Evolutionary conservation across 495 filamentous ascomycete species (phyloP).

Genomic region (Daldinia caldariorum): DNA sequence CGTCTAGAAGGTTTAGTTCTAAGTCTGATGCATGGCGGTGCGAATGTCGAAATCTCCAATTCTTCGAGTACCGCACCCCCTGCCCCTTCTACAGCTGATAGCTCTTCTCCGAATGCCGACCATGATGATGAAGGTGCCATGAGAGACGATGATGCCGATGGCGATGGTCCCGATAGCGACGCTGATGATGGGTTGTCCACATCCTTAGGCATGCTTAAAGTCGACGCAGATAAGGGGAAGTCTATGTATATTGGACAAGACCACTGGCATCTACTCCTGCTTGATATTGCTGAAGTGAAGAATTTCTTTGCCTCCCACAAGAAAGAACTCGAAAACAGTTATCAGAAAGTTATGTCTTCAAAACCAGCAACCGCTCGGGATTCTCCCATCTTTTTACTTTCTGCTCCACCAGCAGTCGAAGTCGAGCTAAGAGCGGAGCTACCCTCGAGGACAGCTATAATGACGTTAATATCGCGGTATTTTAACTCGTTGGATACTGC

Average conservation of each 20-base stretch:
- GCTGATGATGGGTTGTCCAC: constrained; percentile 81
- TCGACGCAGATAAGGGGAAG: constrained; percentile 81
- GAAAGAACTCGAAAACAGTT: constrained; percentile 65
- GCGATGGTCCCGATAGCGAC: constrained; percentile 76
- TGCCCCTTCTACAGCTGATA: constrained; percentile 69
- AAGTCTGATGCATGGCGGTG: constrained; percentile 93
- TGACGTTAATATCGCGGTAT: constrained; percentile 80
- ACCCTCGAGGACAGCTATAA: constrained; percentile 80
- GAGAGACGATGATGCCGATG: constrained; percentile 62
- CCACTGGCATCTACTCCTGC: constrained; percentile 89
- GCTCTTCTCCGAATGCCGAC: constrained; percentile 71
- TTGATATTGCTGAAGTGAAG: constrained; percentile 93
- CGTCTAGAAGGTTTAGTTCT: constrained; percentile 93
- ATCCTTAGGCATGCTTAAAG: constrained; percentile 87
- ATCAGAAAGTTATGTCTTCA: constrained; percentile 70
- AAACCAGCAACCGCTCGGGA: constrained; percentile 67
- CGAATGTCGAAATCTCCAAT: constrained; percentile 54
- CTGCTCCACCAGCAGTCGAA: constrained; percentile 72
- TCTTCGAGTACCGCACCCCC: constrained; percentile 67
- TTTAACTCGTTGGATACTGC: constrained; percentile 66
- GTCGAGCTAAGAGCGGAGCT: constrained; percentile 81
- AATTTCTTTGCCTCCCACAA: constrained; percentile 77
- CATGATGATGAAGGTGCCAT: constrained; percentile 62
- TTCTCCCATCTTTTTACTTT: constrained; percentile 78
- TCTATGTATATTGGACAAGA: constrained; percentile 86